phyloP scores from a whole-genome alignment of 2,329 filamentous ascomycete genomes.

The Pyrenophora tritici-repentis region DNA sequence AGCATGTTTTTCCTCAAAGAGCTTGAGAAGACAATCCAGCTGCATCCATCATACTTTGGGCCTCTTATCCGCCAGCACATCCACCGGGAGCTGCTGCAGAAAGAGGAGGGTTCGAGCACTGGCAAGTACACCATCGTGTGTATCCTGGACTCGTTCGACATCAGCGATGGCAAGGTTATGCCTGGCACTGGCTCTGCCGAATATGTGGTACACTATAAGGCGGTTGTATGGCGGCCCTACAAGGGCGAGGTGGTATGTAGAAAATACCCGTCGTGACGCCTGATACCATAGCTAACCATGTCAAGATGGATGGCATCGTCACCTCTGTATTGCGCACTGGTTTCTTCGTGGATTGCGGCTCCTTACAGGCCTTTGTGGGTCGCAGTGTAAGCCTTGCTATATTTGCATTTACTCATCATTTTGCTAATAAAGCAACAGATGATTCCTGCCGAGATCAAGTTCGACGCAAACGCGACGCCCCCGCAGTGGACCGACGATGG shows the following conservation, averaged over 20 bases:
- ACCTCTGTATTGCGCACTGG: constrained; percentile 88
- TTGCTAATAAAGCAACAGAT: constrained; percentile 59
- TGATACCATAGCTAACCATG: constrained; percentile 28
- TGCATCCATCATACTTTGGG: constrained; percentile 97
- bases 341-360: constrained; percentile 85
- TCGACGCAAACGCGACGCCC: constrained; percentile 94
- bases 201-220: constrained; percentile 92
- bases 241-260: constrained; percentile 90
- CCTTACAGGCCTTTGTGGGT: constrained; percentile 77
- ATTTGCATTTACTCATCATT: constrained; percentile 15
- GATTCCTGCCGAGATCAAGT: constrained; percentile 90
- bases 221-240: constrained; percentile 97
- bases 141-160: constrained; percentile 95
- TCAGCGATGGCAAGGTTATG: constrained; percentile 89
- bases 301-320: constrained; percentile 88
- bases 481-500: constrained; percentile 95
- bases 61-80: constrained; percentile 91
- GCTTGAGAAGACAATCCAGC: constrained; percentile 89
- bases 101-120: constrained; percentile 93
- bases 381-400: constrained; percentile 68
- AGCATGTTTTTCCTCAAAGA: constrained; percentile 98
- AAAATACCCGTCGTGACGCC: neutral
- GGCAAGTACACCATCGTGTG: constrained; percentile 97
- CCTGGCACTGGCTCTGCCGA: constrained; percentile 90
- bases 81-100: constrained; percentile 83